Evolutionary conservation across 495 filamentous ascomycete species (phyloP), one percentile per base, ranked within the genome.

Genomic region (Aspergillus steynii): DNA sequence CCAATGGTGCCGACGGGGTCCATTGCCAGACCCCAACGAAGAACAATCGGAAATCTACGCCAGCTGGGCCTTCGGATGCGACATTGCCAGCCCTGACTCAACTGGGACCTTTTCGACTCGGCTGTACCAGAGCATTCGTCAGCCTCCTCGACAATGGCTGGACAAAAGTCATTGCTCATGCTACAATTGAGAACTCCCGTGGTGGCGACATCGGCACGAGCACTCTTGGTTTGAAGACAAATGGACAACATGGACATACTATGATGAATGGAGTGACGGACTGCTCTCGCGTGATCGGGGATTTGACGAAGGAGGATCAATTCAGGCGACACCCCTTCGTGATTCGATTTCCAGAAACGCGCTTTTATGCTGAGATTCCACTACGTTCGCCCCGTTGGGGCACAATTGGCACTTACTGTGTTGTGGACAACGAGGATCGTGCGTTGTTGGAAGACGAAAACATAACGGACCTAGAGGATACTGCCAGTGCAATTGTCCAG

Each of bases 311-410:
- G 3, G 79, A 86, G 52, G 68, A 71, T 7, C 66, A 70, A 4
- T 82, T 83, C 53, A 71, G 71, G 50, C 50, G 71, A 54, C 68
- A 74, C 56, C 59, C 71, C 8, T 75, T 76, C 59, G 72, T 82
- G 20, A 34, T 61, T 27, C 67, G 63, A 28, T 67, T 72, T 74
- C 70, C 83, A 0, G 61, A 70, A 55, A 60, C 75, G 2, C 73
- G 69, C 32, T 90, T 87, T 65, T 90, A 89, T 58, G 85, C 82
- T 7, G 86, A 83, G n/a, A 82, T 85, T 3, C 86, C 87, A 0
- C 74, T 90, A 12, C 69, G 80, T 29, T 84, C 79, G 2, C 79
- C 76, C 9, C 73, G 73, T 12, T 86, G 86, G 5, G 79, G 85
- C 37, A 76, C 81, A 2, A 84, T 90, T 51, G 87, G 87, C 15